These are phyloP conservation scores for Galium porrigens DNA, from an alignment of 305 asterid species.

Conservation along the genomic window DNA sequence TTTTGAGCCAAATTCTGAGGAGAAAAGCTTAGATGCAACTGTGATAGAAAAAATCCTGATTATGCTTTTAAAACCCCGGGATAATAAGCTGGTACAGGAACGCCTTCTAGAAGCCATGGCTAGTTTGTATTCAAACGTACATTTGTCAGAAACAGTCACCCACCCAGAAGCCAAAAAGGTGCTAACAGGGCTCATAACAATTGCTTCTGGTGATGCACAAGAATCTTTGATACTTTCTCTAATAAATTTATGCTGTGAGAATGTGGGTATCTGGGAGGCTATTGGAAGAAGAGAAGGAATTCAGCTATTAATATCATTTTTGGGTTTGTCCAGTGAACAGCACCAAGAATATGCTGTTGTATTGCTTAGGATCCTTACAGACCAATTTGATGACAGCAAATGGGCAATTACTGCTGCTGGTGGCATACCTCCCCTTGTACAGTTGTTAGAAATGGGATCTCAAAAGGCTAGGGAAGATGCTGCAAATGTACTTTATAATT, in stretches of 20 bases:
- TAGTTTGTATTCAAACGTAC: constrained; percentile 50
- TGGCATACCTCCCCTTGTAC: constrained; percentile 86
- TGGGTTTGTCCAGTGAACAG: constrained; percentile 66
- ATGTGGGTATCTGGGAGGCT: constrained; percentile 61
- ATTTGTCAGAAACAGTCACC: constrained; percentile 29
- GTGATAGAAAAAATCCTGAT: constrained; percentile 47
- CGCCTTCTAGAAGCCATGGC: constrained; percentile 81
- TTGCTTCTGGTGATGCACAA: constrained; percentile 54
- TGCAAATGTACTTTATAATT: constrained; percentile 44
- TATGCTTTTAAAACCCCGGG: constrained; percentile 75
- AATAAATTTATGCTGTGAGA: constrained; percentile 43
- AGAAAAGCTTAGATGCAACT: constrained; percentile 34
- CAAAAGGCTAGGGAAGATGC: constrained; percentile 56
- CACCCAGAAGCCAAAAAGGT: constrained; percentile 62
- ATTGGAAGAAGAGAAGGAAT: constrained; percentile 78
- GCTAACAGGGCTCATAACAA: constrained; percentile 59
- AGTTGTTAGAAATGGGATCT: constrained; percentile 59
- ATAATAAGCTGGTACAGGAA: constrained; percentile 62
- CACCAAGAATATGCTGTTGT: constrained; percentile 77
- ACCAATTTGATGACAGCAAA: constrained; percentile 79
- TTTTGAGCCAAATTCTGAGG: constrained; percentile 39
- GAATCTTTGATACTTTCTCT: constrained; percentile 53
- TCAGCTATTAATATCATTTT: constrained; percentile 65
- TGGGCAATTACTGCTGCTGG: constrained; percentile 98
- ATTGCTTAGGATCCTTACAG: constrained; percentile 62